Evolutionary conservation across 2,329 filamentous ascomycete species (phyloP).

Genomic region (Aureobasidium subglaciale): DNA sequence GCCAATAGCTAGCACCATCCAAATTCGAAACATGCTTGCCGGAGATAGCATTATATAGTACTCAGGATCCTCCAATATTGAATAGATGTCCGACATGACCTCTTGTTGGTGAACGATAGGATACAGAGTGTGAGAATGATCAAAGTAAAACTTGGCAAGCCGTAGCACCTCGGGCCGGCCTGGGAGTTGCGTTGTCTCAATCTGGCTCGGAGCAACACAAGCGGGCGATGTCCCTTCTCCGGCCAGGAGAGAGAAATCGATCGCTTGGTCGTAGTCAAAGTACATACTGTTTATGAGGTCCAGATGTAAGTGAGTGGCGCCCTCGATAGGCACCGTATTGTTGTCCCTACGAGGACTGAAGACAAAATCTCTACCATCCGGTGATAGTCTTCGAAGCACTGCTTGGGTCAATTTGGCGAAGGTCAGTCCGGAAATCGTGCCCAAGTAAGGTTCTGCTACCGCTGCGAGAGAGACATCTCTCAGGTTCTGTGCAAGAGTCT

Average conservation of each 20-base stretch:
- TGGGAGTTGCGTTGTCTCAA: constrained; percentile 24
- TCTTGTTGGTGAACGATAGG: constrained; percentile 35
- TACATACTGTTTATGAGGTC: constrained; percentile 20
- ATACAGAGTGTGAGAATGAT: constrained; percentile 42
- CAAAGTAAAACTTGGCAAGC: constrained; percentile 40
- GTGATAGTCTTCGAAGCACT: constrained; percentile 36
- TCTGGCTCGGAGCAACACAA: background rate
- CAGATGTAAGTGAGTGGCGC: background rate
- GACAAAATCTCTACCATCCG: constrained; percentile 39
- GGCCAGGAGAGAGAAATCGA: constrained; percentile 11
- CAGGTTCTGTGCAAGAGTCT: constrained; percentile 17
- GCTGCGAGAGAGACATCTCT: constrained; percentile 36
- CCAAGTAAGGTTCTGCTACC: constrained; percentile 39
- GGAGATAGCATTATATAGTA: constrained; percentile 18
- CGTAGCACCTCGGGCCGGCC: constrained; percentile 21
- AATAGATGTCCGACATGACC: constrained; percentile 29
- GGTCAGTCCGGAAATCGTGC: constrained; percentile 39
- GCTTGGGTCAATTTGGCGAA: constrained; percentile 33
- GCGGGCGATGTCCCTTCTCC: background rate
- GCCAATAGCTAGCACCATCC: constrained; percentile 45
- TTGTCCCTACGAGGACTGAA: background rate
- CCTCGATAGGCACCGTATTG: background rate
- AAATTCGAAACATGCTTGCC: constrained; percentile 36
- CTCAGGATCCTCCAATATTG: constrained; percentile 17
- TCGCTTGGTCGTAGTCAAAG: constrained; percentile 21